Base-by-base conservation (phyloP, 1,284 basidiomycete genomes). In the Athelia sp. region DNA sequence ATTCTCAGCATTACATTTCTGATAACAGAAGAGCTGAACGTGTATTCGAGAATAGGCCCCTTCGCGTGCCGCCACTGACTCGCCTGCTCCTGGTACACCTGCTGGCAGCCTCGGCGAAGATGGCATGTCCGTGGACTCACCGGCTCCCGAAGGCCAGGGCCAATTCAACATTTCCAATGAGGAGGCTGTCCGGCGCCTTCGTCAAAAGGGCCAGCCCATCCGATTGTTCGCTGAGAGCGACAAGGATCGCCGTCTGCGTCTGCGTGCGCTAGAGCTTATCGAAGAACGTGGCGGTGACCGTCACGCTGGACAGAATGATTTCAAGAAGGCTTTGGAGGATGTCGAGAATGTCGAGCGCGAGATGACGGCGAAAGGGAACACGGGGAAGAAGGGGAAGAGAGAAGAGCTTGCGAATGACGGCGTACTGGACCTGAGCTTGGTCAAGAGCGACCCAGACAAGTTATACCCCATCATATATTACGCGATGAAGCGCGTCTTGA, bases 391-490 rank as follows among this genome's bases (percentile, higher is more conserved):
- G 56, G 82, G 77, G 40, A 85, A 84, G 70, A 63, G 70, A 11
- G 79, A 82, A 46, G 61, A 69, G 23, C 15, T 17, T n/a, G 64
- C 70, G 38, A 67, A 72, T 45, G 72, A 72, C 18, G 76, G 77
- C 14, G 67, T 91, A 13, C 70, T 95, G 49, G 92, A 97, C 64
- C 68, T 98, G 23, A 73, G 70, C 6, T 76, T 98, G 46, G 69
- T 98, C 65, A 96, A 95, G 73, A 85, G 82, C 18, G 91, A 98
- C 64, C 90, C 93, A n/a, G 90, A 95, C 71, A 97, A 91, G 69
- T 74, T 99, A 21, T 98, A 99, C 64, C 97, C 97, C 1, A 76
- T 98, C 61, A 97, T 99, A 52, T 99, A 99, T 66, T 95, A 96
- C 66, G 93, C 94, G 2, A 73, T 99, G 54, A 99, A 99, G 75